Evolutionary conservation across 345 rosid species (phyloP).

Genomic region (Eucalyptus marginata): DNA sequence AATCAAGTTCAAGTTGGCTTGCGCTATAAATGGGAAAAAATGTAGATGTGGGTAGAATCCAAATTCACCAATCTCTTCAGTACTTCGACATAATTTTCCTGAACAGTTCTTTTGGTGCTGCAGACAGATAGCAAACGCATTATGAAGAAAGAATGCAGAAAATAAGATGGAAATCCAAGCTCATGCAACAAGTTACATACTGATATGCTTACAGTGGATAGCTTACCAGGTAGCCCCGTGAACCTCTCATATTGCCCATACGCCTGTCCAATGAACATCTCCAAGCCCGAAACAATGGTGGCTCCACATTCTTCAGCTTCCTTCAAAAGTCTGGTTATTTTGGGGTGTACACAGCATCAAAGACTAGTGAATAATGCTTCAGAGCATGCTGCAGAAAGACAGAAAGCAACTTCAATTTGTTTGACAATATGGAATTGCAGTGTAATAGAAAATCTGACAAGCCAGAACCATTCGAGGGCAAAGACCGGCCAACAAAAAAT

Average conservation of each 20-base stretch:
- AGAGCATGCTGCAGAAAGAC: constrained; percentile 46
- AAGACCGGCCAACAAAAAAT: neutral
- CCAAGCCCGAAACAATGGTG: constrained; percentile 53
- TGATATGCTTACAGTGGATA: neutral
- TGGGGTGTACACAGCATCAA: constrained; percentile 83
- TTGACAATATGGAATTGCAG: neutral
- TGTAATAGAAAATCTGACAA: neutral
- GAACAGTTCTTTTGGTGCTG: constrained; percentile 85
- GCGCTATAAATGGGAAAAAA: neutral
- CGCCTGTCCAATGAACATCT: constrained; percentile 95
- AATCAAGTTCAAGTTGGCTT: neutral
- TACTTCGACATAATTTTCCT: constrained; percentile 51
- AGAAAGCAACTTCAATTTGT: neutral
- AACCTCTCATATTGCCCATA: constrained; percentile 74
- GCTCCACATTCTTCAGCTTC: constrained; percentile 88
- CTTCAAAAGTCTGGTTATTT: constrained; percentile 64
- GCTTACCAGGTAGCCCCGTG: constrained; percentile 33
- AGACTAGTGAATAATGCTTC: constrained; percentile 60
- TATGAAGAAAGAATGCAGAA: neutral
- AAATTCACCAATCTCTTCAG: neutral
- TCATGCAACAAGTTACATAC: neutral
- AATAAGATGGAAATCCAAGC: neutral
- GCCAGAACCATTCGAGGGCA: neutral
- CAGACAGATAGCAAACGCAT: neutral
- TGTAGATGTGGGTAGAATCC: neutral